Evolutionary conservation across 768 basidiomycete genomes (phyloP).

Genomic region (Leucosporidium yakuticum): DNA sequence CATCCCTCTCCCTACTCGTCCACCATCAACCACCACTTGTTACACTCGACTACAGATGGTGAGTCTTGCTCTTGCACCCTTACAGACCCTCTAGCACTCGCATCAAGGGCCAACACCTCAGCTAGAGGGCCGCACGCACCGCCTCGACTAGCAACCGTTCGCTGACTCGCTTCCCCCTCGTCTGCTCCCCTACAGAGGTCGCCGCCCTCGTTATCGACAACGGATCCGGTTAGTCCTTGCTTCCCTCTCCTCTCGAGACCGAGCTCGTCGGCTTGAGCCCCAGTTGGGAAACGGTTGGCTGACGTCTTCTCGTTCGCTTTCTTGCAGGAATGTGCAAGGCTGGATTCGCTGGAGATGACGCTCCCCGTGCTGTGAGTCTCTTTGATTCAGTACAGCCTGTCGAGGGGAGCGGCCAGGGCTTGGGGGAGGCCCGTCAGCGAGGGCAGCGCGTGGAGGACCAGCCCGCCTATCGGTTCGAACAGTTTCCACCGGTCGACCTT

Average conservation of each 20-base stretch:
- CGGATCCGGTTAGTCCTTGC: neutral
- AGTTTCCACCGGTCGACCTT: neutral
- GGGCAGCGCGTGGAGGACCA: neutral
- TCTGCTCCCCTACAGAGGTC: slow-evolving; percentile 1
- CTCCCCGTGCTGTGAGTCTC: slow-evolving; percentile 73
- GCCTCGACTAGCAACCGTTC: no score
- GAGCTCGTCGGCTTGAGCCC: no score
- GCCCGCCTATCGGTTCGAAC: neutral
- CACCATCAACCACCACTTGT: neutral
- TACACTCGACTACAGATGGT: neutral
- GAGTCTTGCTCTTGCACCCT: no score
- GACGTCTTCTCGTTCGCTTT: neutral
- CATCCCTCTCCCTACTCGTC: neutral
- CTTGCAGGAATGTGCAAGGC: slow-evolving; percentile 6
- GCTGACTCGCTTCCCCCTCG: neutral
- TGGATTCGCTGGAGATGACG: slow-evolving; percentile 71
- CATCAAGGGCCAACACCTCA: no score
- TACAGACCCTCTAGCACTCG: no score
- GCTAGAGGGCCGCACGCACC: no score
- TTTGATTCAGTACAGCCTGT: neutral
- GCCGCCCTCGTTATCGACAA: slow-evolving; percentile 12
- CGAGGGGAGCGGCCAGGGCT: neutral
- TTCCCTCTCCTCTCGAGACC: no score
- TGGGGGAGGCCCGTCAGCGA: neutral
- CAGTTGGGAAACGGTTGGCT: no score